Evolutionary conservation across 495 filamentous ascomycete species (phyloP).

Genomic region (Aspergillus homomorphus): DNA sequence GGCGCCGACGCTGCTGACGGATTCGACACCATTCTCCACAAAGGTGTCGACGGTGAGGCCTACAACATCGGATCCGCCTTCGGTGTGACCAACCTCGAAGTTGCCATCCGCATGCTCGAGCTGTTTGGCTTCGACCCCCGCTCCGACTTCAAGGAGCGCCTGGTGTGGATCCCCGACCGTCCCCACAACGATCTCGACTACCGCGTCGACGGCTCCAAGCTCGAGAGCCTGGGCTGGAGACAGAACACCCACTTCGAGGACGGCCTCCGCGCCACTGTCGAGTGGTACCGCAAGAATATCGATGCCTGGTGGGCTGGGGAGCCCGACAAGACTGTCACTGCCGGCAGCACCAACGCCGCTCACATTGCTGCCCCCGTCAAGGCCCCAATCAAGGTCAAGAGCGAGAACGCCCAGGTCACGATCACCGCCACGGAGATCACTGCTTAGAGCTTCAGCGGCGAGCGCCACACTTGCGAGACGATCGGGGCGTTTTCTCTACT

Average conservation of each 20-base stretch:
- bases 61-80: slow-evolving; percentile 72
- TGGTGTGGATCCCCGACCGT: slow-evolving; percentile 60
- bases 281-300: slow-evolving; percentile 64
- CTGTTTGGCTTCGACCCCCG: slow-evolving; percentile 41
- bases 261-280: slow-evolving; percentile 61
- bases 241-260: slow-evolving; percentile 59
- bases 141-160: slow-evolving; percentile 19
- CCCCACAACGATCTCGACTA: slow-evolving; percentile 74
- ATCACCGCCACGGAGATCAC: no score
- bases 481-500: no score
- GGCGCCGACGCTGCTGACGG: slow-evolving; percentile 73
- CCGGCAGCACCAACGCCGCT: no score
- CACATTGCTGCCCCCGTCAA: no score
- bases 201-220: slow-evolving; percentile 63
- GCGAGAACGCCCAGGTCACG: no score
- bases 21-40: slow-evolving; percentile 74
- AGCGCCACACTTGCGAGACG: no score
- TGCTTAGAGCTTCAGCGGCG: no score
- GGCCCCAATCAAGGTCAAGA: no score
- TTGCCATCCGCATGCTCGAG: slow-evolving; percentile 57
- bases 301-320: slow-evolving; percentile 58
- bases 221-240: slow-evolving; percentile 62
- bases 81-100: slow-evolving; percentile 60
- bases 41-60: slow-evolving; percentile 59
- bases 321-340: background rate